Percentiles rank a stretch among this genome's conserved stretches.
Evolutionary conservation across 2,329 filamentous ascomycete species (phyloP).

Genomic region (Trichoderma citrinoviride): DNA sequence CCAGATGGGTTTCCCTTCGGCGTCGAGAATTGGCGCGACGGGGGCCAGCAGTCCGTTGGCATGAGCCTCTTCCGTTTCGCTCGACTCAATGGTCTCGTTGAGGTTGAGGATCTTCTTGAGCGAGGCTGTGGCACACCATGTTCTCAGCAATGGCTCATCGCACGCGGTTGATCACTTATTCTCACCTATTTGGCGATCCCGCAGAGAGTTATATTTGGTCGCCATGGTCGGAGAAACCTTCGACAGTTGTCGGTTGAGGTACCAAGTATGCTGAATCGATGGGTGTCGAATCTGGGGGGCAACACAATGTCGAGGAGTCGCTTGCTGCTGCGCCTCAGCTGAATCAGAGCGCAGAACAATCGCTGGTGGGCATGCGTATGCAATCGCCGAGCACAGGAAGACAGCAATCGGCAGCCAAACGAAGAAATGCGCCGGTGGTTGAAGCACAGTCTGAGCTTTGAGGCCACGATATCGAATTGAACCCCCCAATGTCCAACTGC

Average conservation of each 20-base stretch:
- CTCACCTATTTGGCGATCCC: constrained; percentile 52
- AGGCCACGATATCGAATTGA: constrained; percentile 26
- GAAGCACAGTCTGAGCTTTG: constrained; percentile 16
- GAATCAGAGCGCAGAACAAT: constrained; percentile 5
- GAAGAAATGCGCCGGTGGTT: constrained; percentile 1
- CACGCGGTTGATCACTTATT: not conserved
- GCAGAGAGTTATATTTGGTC: constrained; percentile 45
- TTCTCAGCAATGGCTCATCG: not conserved
- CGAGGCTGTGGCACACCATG: constrained; percentile 58
- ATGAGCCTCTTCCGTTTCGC: constrained; percentile 60
- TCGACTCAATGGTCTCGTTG: constrained; percentile 67
- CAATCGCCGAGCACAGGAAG: not conserved
- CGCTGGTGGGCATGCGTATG: not conserved
- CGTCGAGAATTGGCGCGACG: constrained; percentile 75
- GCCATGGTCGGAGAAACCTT: constrained; percentile 39
- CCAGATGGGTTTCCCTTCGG: constrained; percentile 92
- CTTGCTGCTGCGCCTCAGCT: constrained; percentile 13
- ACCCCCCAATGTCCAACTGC: not conserved
- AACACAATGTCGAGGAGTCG: constrained; percentile 9
- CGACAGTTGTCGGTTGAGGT: not conserved
- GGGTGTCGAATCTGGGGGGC: not conserved
- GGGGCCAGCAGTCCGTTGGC: constrained; percentile 64
- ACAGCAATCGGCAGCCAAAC: not conserved
- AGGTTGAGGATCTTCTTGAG: constrained; percentile 95
- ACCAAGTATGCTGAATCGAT: not conserved